Percentiles rank a stretch among this genome's conserved stretches.
Conservation (phyloP, 1,284 basidiomycete genomes). For the Ganoderma multipileum region DNA sequence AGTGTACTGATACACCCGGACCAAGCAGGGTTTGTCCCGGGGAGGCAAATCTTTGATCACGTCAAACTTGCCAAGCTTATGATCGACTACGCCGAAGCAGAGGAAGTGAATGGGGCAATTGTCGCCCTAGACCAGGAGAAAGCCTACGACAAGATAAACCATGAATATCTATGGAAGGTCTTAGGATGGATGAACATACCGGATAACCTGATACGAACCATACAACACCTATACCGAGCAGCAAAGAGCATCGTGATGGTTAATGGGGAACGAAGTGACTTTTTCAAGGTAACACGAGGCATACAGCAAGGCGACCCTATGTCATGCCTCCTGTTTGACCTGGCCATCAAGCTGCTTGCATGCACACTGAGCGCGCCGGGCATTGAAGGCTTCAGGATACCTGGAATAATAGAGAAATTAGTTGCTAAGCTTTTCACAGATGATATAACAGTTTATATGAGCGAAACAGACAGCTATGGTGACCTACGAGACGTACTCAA, state of each 20-base stretch:
- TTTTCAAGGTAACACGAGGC: conserved; percentile 35
- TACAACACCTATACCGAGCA: conserved; percentile 34
- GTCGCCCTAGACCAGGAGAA: conserved; percentile 43
- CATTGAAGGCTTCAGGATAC: conserved; percentile 34
- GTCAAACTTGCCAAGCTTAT: conserved; percentile 31
- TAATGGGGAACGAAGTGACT: conserved; percentile 34
- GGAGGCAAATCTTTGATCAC: conserved; percentile 35
- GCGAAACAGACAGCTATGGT: too few species aligned
- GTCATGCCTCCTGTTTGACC: conserved; percentile 48
- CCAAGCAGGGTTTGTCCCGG: conserved; percentile 42
- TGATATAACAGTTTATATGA: conserved; percentile 41
- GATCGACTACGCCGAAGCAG: conserved; percentile 34
- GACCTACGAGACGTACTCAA: too few species aligned
- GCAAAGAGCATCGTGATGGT: conserved; percentile 36
- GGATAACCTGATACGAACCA: too few species aligned
- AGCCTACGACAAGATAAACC: conserved; percentile 40
- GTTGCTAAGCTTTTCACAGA: conserved; percentile 38
- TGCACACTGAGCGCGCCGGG: conserved; percentile 39
- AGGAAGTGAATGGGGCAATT: conserved; percentile 34
- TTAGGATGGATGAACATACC: too few species aligned
- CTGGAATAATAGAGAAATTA: conserved; percentile 26
- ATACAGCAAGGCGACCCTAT: conserved; percentile 43
- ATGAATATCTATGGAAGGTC: conserved; percentile 39
- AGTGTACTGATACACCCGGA: conserved; percentile 36
- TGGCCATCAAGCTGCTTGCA: conserved; percentile 45